Conservation (phyloP, 129 eudicot genomes). For the Daucus carota region DH1_v3.0 NC_030389.2:40261501-40262000, state of each 20-base stretch:
- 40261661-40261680: conserved; percentile 42
- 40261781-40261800: neutral
- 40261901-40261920: too few relatives aligned
- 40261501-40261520: neutral
- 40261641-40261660: conserved; percentile 88
- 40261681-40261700: neutral
- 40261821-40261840: neutral
- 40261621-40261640: conserved; percentile 89
- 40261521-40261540: neutral
- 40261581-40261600: conserved; percentile 93
- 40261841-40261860: neutral
- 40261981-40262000: too few relatives aligned
- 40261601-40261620: conserved; percentile 81
- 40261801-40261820: neutral
- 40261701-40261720: neutral
- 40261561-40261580: conserved; percentile 88
- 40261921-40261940: too few relatives aligned
- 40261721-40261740: neutral
- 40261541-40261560: conserved; percentile 34
- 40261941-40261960: too few relatives aligned
- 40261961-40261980: too few relatives aligned
- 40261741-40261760: neutral
- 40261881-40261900: neutral
- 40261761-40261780: neutral
- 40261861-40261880: neutral